These are phyloP conservation scores for Picochlorum sp. DNA, from an alignment of 139 green algal species.

Conservation along the genomic window DNA sequence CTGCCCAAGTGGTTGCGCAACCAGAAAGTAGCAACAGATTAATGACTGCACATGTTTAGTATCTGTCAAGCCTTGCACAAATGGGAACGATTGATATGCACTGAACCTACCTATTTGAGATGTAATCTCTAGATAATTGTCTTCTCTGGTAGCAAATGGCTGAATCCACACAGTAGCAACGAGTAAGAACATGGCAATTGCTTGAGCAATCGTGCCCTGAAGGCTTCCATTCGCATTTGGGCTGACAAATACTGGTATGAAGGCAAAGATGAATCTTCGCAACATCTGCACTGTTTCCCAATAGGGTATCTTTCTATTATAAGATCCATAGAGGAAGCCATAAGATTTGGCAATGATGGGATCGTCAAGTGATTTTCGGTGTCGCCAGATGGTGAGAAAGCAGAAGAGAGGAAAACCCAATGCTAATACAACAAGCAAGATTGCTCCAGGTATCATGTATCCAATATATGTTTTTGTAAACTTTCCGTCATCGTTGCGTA, in stretches of 20 bases:
- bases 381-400: slow-evolving; percentile 18
- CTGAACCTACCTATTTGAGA: slow-evolving; percentile 8
- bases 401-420: slow-evolving; percentile 25
- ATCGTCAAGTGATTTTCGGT: slow-evolving; percentile 29
- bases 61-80: background rate
- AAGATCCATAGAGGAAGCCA: slow-evolving; percentile 38
- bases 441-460: slow-evolving; percentile 27
- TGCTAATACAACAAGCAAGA: slow-evolving; percentile 27
- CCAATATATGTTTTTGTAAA: slow-evolving; percentile 15
- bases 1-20: slow-evolving; percentile 26
- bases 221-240: slow-evolving; percentile 7
- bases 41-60: background rate
- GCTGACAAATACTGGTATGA: slow-evolving; percentile 29
- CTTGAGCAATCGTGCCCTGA: slow-evolving; percentile 26
- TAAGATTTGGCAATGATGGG: slow-evolving; percentile 11
- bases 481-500: background rate
- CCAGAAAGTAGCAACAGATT: slow-evolving; percentile 33
- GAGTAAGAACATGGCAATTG: slow-evolving; percentile 19
- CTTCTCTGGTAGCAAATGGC: slow-evolving; percentile 17
- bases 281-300: slow-evolving; percentile 39
- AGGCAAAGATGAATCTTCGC: slow-evolving; percentile 31
- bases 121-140: slow-evolving; percentile 31
- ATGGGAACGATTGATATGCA: background rate
- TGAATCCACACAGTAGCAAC: slow-evolving; percentile 8
- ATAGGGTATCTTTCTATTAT: slow-evolving; percentile 15